Conservation (phyloP, 441 rosid genomes). For the Gossypium laxum region DNA sequence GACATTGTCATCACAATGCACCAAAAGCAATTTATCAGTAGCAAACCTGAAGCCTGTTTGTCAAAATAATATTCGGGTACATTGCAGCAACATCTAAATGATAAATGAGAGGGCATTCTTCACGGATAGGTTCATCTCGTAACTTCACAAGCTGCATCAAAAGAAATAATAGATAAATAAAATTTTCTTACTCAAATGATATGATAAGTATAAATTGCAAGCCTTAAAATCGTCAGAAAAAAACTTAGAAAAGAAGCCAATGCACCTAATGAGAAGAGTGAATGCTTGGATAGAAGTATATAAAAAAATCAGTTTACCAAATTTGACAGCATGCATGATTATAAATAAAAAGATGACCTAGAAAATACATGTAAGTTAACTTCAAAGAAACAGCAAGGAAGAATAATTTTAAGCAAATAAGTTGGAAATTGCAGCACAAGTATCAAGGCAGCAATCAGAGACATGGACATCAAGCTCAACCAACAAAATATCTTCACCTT, state of each 20-base stretch:
- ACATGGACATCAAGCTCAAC: slow-evolving; percentile 11
- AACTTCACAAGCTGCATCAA: slow-evolving; percentile 62
- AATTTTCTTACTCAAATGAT: neutral
- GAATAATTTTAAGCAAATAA: slow-evolving; percentile 2
- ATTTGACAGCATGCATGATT: neutral
- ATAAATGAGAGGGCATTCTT: slow-evolving; percentile 92
- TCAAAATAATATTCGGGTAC: slow-evolving; percentile 97
- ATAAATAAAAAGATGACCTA: neutral
- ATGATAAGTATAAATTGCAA: slow-evolving; percentile 6
- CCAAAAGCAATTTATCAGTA: slow-evolving; percentile 8
- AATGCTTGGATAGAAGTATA: neutral
- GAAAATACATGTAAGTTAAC: slow-evolving; percentile 4
- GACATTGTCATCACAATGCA: slow-evolving; percentile 10
- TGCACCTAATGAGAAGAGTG: neutral
- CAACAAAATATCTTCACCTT: slow-evolving; percentile 46
- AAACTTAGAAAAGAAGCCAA: neutral
- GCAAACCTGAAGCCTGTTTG: slow-evolving; percentile 95
- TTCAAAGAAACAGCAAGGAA: slow-evolving; percentile 6
- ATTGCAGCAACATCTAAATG: slow-evolving; percentile 99
- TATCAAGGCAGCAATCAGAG: slow-evolving; percentile 17
- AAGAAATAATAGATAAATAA: slow-evolving; percentile 16
- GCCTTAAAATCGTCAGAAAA: slow-evolving; percentile 1
- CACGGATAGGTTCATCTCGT: slow-evolving; percentile 73
- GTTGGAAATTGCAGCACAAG: slow-evolving; percentile 11
- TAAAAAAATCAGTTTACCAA: neutral